Evolutionary conservation across 1,139 yeast genomes (phyloP).

Genomic region (Spathaspora sp.): DNA sequence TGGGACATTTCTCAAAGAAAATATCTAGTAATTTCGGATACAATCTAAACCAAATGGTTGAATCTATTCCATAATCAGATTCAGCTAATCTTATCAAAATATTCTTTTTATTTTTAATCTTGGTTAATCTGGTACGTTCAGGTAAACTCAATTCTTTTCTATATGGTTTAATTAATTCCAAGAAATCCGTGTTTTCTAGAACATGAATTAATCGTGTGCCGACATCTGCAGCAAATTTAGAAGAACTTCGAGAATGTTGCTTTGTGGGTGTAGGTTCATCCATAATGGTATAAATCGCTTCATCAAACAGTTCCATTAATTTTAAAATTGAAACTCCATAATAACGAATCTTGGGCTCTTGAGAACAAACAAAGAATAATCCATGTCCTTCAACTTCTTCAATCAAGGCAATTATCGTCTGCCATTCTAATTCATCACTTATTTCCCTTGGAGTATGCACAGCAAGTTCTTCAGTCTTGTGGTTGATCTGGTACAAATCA

Average conservation of each 20-base stretch:
- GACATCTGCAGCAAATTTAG: conserved; percentile 75
- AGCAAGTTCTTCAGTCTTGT: conserved; percentile 34
- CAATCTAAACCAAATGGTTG: conserved; percentile 90
- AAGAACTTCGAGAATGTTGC: conserved; percentile 56
- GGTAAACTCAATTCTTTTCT: conserved; percentile 73
- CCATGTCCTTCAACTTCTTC: conserved; percentile 98
- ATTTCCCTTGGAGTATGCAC: conserved; percentile 32
- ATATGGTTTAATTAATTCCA: conserved; percentile 60
- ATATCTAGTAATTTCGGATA: conserved; percentile 74
- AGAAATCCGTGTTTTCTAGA: conserved; percentile 67
- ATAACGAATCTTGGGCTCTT: conserved; percentile 72
- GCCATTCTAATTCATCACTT: conserved; percentile 73
- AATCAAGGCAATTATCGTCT: conserved; percentile 74
- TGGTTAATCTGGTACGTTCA: conserved; percentile 70
- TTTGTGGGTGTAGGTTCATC: conserved; percentile 15
- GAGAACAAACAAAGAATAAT: conserved; percentile 84
- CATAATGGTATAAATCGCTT: conserved; percentile 61
- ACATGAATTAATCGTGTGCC: conserved; percentile 80
- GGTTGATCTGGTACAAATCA: conserved; percentile 45
- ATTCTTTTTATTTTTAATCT: conserved; percentile 62
- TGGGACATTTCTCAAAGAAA: conserved; percentile 82
- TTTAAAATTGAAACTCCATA: conserved; percentile 73
- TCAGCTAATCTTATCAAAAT: conserved; percentile 76
- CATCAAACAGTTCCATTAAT: conserved; percentile 81
- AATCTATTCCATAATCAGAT: conserved; percentile 91